Evolutionary conservation across 306 rosid genomes (phyloP), one percentile per base, ranked within the genome.

Genomic region (Rosa chinensis): DNA sequence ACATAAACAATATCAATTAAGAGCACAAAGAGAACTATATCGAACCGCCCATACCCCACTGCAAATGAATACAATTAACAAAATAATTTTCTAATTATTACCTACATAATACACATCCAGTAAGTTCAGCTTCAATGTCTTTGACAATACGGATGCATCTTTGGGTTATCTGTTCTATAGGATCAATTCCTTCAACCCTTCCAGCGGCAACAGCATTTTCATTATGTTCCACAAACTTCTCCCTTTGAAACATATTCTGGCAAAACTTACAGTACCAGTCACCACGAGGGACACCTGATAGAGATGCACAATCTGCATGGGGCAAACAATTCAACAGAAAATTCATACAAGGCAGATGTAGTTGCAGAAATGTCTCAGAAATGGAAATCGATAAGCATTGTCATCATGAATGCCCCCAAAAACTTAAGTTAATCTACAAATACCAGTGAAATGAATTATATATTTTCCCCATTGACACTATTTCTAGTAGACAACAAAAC

Each of bases 51-150:
- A 61, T 76, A 12, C 50, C 67, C 43, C 75, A 73, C 68, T 74
- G 63, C 58, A 77, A 8, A 68, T 14, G 7, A 82, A 79, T 63
- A 59, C 59, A 66, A 48, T 66, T 55, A 56, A 85, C 10, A 50
- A 20, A 7, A 74, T 53, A 25, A 69, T 42, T 67, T 50, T 81
- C 53, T 35, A 28, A 77, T 63, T 72, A 84, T 81, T 88, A 94
- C 99, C 99, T 86, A 89, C 99, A 95, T 77, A 95, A 85, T 77
- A 89, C 93, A 84, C 99, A 95, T 80, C 99, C 99, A 78, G 92
- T 89, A 42, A 93, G 87, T 83, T 95, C 98, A 70, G 89, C 89
- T 39, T 92, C 97, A 56, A 90, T 80, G 79, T 93, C 90, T 83
- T 86, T 92, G 45, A 93, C 98, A 67, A 95, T 91, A 76, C 99